These are phyloP conservation scores for Inga leiocalycina DNA, from an alignment of 306 rosid genomes.

Conservation along the genomic window DNA sequence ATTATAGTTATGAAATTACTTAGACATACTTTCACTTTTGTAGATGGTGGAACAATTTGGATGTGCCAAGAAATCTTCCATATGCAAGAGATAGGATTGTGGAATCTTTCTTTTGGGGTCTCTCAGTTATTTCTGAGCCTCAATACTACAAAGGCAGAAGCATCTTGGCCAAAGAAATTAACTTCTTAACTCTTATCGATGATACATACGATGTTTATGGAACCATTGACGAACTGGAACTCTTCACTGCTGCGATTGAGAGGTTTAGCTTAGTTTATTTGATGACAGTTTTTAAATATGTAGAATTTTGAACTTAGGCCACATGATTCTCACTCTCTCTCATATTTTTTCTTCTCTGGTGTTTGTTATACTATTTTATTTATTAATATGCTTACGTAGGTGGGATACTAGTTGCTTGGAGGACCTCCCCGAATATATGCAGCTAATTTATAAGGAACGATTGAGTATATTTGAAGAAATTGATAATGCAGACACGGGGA, in stretches of 20 bases:
- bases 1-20: no score
- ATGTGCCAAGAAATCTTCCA: constrained; percentile 24
- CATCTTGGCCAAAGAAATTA: constrained; percentile 11
- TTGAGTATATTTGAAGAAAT: constrained; percentile 21
- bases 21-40: not conserved
- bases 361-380: no score
- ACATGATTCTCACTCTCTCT: no score
- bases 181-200: constrained; percentile 24
- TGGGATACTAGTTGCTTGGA: constrained; percentile 5
- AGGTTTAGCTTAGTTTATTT: constrained; percentile 28
- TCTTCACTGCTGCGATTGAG: constrained; percentile 33
- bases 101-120: constrained; percentile 21
- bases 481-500: constrained; percentile 7
- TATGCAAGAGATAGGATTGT: constrained; percentile 51
- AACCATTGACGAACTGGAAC: constrained; percentile 34
- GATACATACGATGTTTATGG: constrained; percentile 51
- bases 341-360: no score
- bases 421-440: not conserved
- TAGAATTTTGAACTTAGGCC: no score
- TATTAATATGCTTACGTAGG: not conserved
- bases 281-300: not conserved
- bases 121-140: not conserved
- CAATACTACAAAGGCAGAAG: not conserved
- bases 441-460: not conserved
- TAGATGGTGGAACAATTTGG: constrained; percentile 56